These are phyloP conservation scores for Ajuga reptans DNA, from an alignment of 305 asterid genomes.

Conservation along the genomic window DNA sequence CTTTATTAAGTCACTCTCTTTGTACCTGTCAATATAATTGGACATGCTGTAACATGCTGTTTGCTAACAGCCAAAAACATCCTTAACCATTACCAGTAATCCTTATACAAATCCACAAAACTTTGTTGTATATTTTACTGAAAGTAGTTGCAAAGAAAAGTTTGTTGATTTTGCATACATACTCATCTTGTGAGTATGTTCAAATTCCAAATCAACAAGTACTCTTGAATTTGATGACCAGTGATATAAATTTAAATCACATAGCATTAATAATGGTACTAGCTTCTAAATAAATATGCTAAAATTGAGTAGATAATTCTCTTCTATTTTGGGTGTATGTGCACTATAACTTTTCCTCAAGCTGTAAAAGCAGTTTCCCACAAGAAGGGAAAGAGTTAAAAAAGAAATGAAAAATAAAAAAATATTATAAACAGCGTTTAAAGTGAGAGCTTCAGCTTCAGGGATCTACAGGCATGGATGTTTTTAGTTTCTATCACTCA, in stretches of 20 bases:
- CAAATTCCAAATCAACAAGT: conserved; percentile 4
- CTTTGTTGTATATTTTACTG: neutral
- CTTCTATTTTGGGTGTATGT: neutral
- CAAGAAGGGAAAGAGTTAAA: no score
- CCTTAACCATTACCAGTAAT: neutral
- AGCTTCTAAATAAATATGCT: neutral
- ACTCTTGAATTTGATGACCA: neutral
- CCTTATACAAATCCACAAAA: neutral
- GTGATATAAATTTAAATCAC: neutral
- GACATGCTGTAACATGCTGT: neutral
- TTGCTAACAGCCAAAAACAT: neutral
- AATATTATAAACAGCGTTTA: neutral
- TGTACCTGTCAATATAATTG: conserved; percentile 50
- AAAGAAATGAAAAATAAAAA: neutral
- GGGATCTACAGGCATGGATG: neutral
- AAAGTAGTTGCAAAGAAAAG: neutral
- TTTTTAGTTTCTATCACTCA: neutral
- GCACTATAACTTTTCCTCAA: neutral
- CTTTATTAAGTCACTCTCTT: conserved; percentile 82
- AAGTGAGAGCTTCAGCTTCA: neutral
- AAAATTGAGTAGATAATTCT: neutral
- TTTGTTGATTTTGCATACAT: neutral
- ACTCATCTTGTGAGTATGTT: neutral
- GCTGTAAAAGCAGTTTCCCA: neutral
- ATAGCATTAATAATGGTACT: neutral